Evolutionary conservation across 176 grass and related monocot genomes (phyloP).

Genomic region (Tillandsia fasciculata): DNA sequence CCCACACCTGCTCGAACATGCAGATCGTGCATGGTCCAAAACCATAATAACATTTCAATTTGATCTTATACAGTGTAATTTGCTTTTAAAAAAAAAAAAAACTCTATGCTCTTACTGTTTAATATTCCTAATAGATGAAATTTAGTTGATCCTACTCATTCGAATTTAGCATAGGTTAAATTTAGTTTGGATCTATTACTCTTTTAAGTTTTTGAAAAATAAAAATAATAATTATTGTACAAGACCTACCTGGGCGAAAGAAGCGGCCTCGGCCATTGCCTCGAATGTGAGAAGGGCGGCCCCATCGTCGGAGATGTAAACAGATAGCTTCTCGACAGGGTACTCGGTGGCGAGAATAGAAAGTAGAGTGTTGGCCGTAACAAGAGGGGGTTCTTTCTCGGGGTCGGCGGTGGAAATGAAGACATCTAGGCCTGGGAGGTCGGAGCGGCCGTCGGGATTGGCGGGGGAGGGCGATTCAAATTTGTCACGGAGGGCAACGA

Average conservation of each 20-base stretch:
- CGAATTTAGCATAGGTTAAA: no score
- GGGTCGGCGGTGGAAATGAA: constrained; percentile 22
- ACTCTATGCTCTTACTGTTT: no score
- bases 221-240: no score
- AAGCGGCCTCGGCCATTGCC: constrained; percentile 14
- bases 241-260: constrained; percentile 4
- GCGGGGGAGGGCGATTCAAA: constrained; percentile 6
- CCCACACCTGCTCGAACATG: background rate
- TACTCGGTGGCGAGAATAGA: constrained; percentile 17
- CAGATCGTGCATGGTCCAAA: no score
- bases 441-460: constrained; percentile 19
- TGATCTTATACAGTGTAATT: no score
- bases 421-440: constrained; percentile 10
- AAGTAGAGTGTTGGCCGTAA: constrained; percentile 15
- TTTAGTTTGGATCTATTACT: no score
- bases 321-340: constrained; percentile 14
- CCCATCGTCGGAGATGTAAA: constrained; percentile 16
- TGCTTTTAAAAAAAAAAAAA: no score
- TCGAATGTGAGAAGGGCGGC: constrained; percentile 19
- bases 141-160: no score
- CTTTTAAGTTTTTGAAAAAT: no score
- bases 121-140: no score
- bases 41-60: no score
- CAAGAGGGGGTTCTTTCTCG: constrained; percentile 18
- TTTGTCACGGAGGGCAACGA: constrained; percentile 2